Conservation (phyloP, 1,284 basidiomycete genomes). For the Pseudozyma pruni region DNA sequence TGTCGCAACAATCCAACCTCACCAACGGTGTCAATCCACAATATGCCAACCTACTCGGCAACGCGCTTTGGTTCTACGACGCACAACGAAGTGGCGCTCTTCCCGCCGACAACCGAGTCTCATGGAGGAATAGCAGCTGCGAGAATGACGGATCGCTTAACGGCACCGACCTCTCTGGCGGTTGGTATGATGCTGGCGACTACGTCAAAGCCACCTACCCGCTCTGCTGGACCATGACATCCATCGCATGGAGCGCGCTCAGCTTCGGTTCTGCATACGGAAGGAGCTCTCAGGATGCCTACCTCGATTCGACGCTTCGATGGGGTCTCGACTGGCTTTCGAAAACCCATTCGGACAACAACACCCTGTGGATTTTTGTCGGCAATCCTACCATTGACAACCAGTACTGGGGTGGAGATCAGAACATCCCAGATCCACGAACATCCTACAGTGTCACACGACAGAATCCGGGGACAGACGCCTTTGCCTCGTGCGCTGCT, state of each 20-base stretch:
- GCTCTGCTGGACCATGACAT: slow-evolving; percentile 81
- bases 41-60: slow-evolving; percentile 82
- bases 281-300: slow-evolving; percentile 82
- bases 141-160: slow-evolving; percentile 80
- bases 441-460: slow-evolving; percentile 81
- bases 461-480: slow-evolving; percentile 85
- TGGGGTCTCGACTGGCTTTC: slow-evolving; percentile 93
- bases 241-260: slow-evolving; percentile 85
- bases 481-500: slow-evolving; percentile 81
- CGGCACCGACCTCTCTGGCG: slow-evolving; percentile 80
- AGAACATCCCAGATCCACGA: slow-evolving; percentile 78
- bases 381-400: slow-evolving; percentile 77
- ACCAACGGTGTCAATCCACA: slow-evolving; percentile 69
- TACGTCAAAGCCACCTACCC: slow-evolving; percentile 76
- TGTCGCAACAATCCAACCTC: slow-evolving; percentile 29
- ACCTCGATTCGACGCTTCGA: slow-evolving; percentile 78
- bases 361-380: slow-evolving; percentile 82
- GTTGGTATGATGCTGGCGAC: slow-evolving; percentile 87
- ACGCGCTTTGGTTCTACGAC: slow-evolving; percentile 88
- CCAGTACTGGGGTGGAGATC: slow-evolving; percentile 88
- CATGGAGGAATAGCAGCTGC: slow-evolving; percentile 85
- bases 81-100: slow-evolving; percentile 85
- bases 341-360: slow-evolving; percentile 82
- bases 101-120: slow-evolving; percentile 77
- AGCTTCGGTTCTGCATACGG: slow-evolving; percentile 86